These are phyloP conservation scores for Neurospora sp. DNA, from an alignment of 495 filamentous ascomycete genomes.

Conservation along the genomic window DNA sequence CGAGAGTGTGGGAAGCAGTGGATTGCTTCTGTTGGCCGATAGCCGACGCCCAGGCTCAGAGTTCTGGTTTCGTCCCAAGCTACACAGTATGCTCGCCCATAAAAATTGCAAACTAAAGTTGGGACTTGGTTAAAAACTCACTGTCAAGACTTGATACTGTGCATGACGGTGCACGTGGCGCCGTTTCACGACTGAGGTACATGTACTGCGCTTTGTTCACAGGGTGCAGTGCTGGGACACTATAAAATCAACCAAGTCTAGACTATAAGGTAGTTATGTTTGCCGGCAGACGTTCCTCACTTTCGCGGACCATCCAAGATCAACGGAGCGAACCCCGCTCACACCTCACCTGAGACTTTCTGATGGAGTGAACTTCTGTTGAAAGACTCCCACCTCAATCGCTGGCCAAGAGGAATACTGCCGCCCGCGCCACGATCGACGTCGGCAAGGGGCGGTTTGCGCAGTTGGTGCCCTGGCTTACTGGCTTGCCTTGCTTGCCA, in stretches of 20 bases:
- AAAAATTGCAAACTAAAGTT: not conserved
- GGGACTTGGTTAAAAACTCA: not conserved
- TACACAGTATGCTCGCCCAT: not conserved
- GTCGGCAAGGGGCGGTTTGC: not conserved
- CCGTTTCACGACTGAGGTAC: not conserved
- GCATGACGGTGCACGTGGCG: not conserved
- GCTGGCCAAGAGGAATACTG: not conserved
- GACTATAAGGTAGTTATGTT: not conserved
- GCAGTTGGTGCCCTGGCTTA: not conserved
- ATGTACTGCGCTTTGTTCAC: not conserved
- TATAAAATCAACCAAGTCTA: not conserved
- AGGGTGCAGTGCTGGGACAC: not conserved
- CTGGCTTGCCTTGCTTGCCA: not conserved
- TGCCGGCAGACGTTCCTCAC: not conserved
- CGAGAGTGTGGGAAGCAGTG: not conserved
- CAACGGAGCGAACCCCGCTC: not conserved
- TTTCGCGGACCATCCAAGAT: not conserved
- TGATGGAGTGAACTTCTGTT: not conserved
- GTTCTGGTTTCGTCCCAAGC: not conserved
- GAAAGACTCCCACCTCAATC: not conserved
- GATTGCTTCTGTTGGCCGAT: not conserved
- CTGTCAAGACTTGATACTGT: not conserved
- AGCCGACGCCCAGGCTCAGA: not conserved
- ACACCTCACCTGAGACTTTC: not conserved
- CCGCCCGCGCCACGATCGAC: not conserved